Conservation (phyloP, 169 alveolate species). For the Plasmodium gonderi region DNA sequence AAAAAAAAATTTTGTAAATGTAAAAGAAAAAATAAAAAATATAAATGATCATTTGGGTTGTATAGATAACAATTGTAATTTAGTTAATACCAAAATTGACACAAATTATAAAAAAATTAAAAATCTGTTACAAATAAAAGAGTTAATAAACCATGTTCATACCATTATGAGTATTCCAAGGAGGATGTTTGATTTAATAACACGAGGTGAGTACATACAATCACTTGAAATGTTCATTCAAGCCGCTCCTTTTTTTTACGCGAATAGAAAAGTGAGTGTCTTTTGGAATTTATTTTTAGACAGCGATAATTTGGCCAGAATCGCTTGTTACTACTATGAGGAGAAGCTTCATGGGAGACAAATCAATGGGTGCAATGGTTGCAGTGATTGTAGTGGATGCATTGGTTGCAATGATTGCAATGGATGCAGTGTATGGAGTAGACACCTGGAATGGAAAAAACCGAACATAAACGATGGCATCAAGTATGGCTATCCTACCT, state of each 20-base stretch:
- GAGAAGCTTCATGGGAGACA: slow-evolving; percentile 14
- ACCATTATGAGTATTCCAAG: slow-evolving; percentile 61
- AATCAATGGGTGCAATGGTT: too few species aligned
- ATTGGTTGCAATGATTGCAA: too few species aligned
- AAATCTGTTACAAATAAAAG: slow-evolving; percentile 58
- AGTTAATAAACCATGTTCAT: slow-evolving; percentile 26
- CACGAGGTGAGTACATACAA: slow-evolving; percentile 8
- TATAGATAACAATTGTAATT: slow-evolving; percentile 33
- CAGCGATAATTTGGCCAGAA: slow-evolving; percentile 50
- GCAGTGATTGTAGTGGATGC: too few species aligned
- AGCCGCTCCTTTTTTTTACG: slow-evolving; percentile 42
- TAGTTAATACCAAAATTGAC: neutral
- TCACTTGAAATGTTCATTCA: slow-evolving; percentile 33
- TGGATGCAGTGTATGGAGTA: neutral
- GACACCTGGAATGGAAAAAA: neutral
- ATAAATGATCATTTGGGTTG: slow-evolving; percentile 9
- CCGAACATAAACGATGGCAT: neutral
- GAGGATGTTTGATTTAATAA: slow-evolving; percentile 29
- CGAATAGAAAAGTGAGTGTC: slow-evolving; percentile 1
- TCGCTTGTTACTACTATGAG: slow-evolving; percentile 39
- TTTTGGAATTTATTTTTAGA: slow-evolving; percentile 46
- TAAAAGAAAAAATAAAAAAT: slow-evolving; percentile 71
- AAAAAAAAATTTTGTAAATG: slow-evolving; percentile 74
- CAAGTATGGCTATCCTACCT: neutral
- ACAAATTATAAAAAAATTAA: slow-evolving; percentile 38